Base-by-base conservation (phyloP, 768 basidiomycete species). In the Russula ochroleuca region DNA sequence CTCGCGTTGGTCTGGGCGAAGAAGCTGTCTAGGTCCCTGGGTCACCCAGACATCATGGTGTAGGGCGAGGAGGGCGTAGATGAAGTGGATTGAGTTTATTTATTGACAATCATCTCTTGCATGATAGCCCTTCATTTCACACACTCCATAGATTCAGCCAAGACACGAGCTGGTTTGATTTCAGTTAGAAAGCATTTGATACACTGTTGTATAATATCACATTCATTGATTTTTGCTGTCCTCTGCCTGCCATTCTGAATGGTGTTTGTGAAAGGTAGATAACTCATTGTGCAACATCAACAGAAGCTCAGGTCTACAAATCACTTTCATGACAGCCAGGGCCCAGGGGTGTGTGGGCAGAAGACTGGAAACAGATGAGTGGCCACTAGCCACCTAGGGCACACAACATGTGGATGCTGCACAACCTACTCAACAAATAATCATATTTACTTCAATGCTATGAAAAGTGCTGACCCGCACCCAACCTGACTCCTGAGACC, bases 1-100 rank as follows among this genome's bases (percentile, higher is more conserved):
- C 47, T 6, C n/a, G 15, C 52, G n/a, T 43, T 31, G n/a, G 28
- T 14, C 21, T 10, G 8, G 31, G 38, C 23, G 41, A 61, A 19
- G 59, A 65, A 9, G 48, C 10, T 19, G 64, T 61, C n/a, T 65
- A 65, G 41, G 21, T 47, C 10, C n/a, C 8, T 47, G n/a, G n/a
- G 8, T 47, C 43, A 43, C 19, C 6, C 41, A 41, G 17, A 19
- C 38, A 40, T 5, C 38, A 40, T 6, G 38, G 19, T 52, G 11
- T 31, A 3, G 19, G 10, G 31, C 19, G 51, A 35, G 11, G 21
- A 31, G 31, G 31, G n/a, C 43, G 7, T n/a, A 17, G 19, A 21
- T 14, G n/a, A n/a, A n/a, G n/a, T n/a, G 19, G 15, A 25, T 25
- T 14, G 25, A 14, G 8, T 28, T 19, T 51, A 51, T 33, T 11